A percentile compares a stretch with the other conserved stretches of the same genome.
phyloP scores from a whole-genome alignment of 1,284 basidiomycete genomes.

The Sanguinoderma infundibulare region DNA sequence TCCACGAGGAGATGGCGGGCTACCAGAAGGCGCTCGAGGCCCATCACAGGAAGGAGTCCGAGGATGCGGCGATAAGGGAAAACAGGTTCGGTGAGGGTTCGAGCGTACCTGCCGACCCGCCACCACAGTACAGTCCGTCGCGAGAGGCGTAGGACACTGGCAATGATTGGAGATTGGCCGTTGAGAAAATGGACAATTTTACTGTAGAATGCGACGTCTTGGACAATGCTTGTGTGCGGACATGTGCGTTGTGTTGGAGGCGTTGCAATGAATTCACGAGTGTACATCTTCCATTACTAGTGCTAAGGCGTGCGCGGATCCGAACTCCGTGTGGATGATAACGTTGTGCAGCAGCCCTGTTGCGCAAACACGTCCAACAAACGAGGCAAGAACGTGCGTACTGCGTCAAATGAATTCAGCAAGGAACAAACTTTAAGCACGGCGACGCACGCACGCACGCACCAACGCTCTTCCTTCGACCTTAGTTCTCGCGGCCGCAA shows the following conservation, averaged over 20 bases:
- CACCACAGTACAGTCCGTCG: constrained; percentile 29
- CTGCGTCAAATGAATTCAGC: no score
- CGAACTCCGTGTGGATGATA: no score
- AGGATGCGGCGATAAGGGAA: constrained; percentile 17
- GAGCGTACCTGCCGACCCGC: constrained; percentile 30
- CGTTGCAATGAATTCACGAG: background rate
- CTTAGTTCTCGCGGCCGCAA: background rate
- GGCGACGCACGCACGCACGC: background rate
- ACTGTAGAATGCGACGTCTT: background rate
- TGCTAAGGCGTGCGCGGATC: background rate
- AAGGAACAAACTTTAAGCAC: background rate
- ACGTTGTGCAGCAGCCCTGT: background rate
- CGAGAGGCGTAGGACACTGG: constrained; percentile 7
- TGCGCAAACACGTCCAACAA: constrained; percentile 3
- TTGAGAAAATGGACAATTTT: constrained; percentile 1
- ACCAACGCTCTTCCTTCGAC: background rate
- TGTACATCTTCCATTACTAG: background rate
- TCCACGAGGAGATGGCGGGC: constrained; percentile 31
- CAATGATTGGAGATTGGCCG: background rate
- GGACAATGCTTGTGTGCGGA: background rate
- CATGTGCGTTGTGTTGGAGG: background rate
- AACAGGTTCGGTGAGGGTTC: constrained; percentile 12
- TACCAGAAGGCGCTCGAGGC: constrained; percentile 36
- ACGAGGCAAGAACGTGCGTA: constrained; percentile 5
- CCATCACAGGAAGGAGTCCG: constrained; percentile 31